Conservation (phyloP, 192 early-diverging fungal genomes). For the Diversispora epigaea region DNA sequence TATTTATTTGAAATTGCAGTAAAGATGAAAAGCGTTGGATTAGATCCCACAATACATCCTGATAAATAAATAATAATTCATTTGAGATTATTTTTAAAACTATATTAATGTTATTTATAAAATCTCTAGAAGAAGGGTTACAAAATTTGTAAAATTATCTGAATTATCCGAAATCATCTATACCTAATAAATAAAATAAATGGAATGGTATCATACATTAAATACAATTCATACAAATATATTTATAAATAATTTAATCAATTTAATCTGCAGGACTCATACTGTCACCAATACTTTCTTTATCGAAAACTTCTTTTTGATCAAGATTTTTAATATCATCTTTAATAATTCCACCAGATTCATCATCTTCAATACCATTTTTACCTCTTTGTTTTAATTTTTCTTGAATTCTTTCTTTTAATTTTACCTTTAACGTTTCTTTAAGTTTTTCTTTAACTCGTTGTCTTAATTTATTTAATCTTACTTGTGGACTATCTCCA, state of each 20-base stretch:
- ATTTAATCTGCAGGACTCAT: conserved; percentile 4
- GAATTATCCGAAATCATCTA: too few relatives aligned
- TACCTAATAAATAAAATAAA: too few relatives aligned
- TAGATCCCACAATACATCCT: conserved; percentile 62
- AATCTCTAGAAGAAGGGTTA: too few relatives aligned
- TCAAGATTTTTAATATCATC: not conserved
- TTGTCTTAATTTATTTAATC: conserved; percentile 11
- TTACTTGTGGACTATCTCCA: conserved; percentile 15
- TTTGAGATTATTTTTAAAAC: too few relatives aligned
- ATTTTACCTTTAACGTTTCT: conserved; percentile 10
- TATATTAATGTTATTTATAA: too few relatives aligned
- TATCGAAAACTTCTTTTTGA: not conserved
- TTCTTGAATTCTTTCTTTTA: conserved; percentile 14
- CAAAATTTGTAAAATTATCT: too few relatives aligned
- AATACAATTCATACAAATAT: too few relatives aligned
- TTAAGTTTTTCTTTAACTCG: conserved; percentile 5
- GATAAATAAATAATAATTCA: not conserved
- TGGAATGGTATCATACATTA: too few relatives aligned
- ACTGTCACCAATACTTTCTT: not conserved
- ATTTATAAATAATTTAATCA: too few relatives aligned
- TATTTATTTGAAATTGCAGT: conserved; percentile 97
- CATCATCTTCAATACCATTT: not conserved
- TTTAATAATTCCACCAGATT: not conserved
- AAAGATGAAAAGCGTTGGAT: conserved; percentile 82
- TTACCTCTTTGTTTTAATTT: not conserved